A percentile compares a stretch with the other conserved stretches of the same genome.
Evolutionary conservation across 768 basidiomycete species (phyloP).

Genomic region (Mycena albidolilacea): DNA sequence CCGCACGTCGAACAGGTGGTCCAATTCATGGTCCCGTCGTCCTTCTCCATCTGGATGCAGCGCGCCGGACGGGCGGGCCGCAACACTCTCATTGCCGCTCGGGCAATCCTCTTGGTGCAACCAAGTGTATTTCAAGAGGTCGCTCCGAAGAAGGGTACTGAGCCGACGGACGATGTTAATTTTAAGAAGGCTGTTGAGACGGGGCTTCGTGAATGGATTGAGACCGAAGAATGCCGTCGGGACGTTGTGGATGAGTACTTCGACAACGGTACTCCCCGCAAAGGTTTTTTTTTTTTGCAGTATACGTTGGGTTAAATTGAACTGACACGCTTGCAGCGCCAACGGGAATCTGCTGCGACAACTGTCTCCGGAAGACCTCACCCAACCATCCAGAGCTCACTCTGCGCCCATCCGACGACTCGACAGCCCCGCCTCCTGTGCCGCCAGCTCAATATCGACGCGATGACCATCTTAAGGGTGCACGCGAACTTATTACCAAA

Average conservation of each 20-base stretch:
- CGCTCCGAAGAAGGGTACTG: neutral
- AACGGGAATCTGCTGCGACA: constrained; percentile 36
- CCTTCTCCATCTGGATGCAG: neutral
- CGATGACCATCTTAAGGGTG: constrained; percentile 1
- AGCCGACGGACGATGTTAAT: neutral
- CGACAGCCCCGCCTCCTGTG: neutral
- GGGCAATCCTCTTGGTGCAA: neutral
- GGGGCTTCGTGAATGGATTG: constrained; percentile 32
- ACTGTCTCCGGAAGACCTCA: constrained; percentile 15
- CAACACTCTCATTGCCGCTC: neutral
- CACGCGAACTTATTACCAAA: neutral
- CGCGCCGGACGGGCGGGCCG: neutral
- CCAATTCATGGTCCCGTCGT: neutral
- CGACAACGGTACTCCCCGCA: constrained; percentile 34
- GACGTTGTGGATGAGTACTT: constrained; percentile 46
- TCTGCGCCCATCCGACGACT: neutral
- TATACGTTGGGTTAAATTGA: neutral
- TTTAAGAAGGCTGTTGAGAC: neutral
- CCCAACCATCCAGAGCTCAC: constrained; percentile 7
- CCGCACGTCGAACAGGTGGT: constrained; percentile 1
- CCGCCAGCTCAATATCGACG: constrained; percentile 1
- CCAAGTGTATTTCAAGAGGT: neutral
- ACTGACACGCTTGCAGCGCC: constrained; percentile 7
- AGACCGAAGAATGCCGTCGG: constrained; percentile 41
- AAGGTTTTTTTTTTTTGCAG: neutral